Evolutionary conservation across 805 yeast species (phyloP).

Genomic region (Isabelozyma gotoi): DNA sequence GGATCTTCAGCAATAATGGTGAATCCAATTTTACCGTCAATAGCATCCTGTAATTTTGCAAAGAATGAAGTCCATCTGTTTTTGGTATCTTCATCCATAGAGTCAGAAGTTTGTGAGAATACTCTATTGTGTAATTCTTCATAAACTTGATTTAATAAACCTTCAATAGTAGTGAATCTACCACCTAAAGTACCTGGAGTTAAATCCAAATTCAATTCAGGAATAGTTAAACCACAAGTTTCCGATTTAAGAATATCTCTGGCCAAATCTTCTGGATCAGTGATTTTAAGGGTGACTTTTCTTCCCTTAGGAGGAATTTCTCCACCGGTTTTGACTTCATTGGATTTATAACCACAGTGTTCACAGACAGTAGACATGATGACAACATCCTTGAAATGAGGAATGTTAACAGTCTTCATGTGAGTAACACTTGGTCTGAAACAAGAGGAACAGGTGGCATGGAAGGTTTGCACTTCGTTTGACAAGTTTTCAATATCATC

Average conservation of each 20-base stretch:
- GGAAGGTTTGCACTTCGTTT: constrained; percentile 91
- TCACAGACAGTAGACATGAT: constrained; percentile 95
- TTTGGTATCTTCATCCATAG: constrained; percentile 79
- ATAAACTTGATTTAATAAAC: constrained; percentile 80
- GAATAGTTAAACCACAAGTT: constrained; percentile 81
- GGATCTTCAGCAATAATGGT: constrained; percentile 93
- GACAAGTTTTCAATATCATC: constrained; percentile 81
- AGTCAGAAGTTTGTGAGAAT: constrained; percentile 81
- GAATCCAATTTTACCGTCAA: constrained; percentile 77
- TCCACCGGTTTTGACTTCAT: constrained; percentile 99
- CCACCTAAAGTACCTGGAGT: constrained; percentile 98
- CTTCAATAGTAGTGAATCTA: constrained; percentile 95
- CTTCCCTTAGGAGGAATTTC: constrained; percentile 86
- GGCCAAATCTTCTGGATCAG: constrained; percentile 88
- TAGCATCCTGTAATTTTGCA: constrained; percentile 69
- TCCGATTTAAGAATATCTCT: constrained; percentile 95
- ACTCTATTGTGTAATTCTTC: constrained; percentile 88
- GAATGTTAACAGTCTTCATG: constrained; percentile 95
- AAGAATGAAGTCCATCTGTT: constrained; percentile 84
- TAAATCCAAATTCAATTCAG: constrained; percentile 86
- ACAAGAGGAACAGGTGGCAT: constrained; percentile 92
- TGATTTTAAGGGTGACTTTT: constrained; percentile 67
- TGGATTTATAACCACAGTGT: constrained; percentile 90
- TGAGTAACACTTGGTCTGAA: constrained; percentile 81
- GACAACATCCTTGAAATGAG: constrained; percentile 96